Percentiles rank a stretch among this genome's conserved stretches.
Conservation (phyloP, 208 protist genomes). For the Novymonas esmeraldas region DNA sequence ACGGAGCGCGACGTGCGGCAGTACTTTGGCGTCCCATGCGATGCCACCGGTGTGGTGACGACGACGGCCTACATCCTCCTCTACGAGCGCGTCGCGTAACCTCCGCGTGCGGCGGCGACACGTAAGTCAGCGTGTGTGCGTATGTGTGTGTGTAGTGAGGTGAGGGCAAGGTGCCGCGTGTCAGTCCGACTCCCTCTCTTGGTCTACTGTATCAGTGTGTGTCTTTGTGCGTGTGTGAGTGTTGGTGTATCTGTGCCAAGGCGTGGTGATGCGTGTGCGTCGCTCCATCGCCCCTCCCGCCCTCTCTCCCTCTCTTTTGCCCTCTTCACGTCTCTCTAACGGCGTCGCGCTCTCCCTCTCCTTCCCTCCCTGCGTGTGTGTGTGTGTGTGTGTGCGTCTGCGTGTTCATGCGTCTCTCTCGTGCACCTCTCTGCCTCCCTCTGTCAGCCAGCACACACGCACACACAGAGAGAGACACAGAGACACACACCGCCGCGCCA, state of each 20-base stretch:
- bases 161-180: too few species aligned
- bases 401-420: background rate
- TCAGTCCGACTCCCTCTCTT: background rate
- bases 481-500: too few species aligned
- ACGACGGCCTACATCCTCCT: conserved; percentile 89
- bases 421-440: background rate
- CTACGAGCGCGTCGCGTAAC: conserved; percentile 84
- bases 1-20: conserved; percentile 83
- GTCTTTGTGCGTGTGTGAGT: background rate
- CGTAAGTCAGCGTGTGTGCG: conserved; percentile 6
- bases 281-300: background rate
- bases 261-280: too few species aligned
- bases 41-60: conserved; percentile 56
- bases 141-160: conserved; percentile 18
- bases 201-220: conserved; percentile 6
- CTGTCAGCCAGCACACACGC: too few species aligned
- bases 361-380: too few species aligned
- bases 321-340: background rate
- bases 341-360: background rate
- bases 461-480: too few species aligned
- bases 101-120: background rate
- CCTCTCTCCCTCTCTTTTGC: background rate
- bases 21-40: conserved; percentile 81
- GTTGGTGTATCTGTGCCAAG: too few species aligned
- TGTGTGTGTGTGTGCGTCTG: too few species aligned